Evolutionary conservation across 495 filamentous ascomycete genomes (phyloP), one percentile per base, ranked within the genome.

Genomic region (Baudoinia panamericana): DNA sequence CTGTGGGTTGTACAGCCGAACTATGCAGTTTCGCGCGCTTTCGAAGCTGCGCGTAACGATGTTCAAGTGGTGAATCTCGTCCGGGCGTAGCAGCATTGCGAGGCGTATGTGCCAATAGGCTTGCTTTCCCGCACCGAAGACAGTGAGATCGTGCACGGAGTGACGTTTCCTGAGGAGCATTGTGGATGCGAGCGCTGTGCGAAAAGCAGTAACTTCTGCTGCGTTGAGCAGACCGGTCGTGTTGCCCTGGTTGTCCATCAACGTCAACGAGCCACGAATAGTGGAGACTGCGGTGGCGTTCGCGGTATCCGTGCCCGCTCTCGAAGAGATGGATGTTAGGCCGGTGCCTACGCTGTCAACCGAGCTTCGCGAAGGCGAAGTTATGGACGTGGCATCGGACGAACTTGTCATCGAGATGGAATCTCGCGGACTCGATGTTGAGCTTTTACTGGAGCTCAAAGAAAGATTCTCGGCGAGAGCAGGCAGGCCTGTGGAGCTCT

Each of bases 21-120:
- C 60, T 3, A 84, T 62, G 25, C 74, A 67, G 0, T 59, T 45
- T 6, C 66, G 63, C 1, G 77, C 75, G 2, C 67, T 70, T 1
- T 76, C 69, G 52, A 80, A 81, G 7, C 74, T 76, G 31, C 73
- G 73, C 55, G 84, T 87, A 48, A 93, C 71, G 49, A 94, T 79
- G 62, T 80, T 75, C 12, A 94, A 70, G 33, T 78, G 71, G 44
- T 77, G 72, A 50, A 93, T 78, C 5, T 82, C 82, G 11, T 59
- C 46, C 0, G 80, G 77, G 12, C 79, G 75, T 11, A 93, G 66
- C 15, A 84, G 67, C 17, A 97, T 64, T 0, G 84, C 74, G 10
- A 94, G 69, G 0, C 85, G 81, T 36, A 87, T 74, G 58, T 93
- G 86, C 88, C 88, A 97, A 59, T 83, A 84, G 9, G 90, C 90